Evolutionary conservation across 2,329 filamentous ascomycete genomes (phyloP).

Genomic region (Catunica adiposa): DNA sequence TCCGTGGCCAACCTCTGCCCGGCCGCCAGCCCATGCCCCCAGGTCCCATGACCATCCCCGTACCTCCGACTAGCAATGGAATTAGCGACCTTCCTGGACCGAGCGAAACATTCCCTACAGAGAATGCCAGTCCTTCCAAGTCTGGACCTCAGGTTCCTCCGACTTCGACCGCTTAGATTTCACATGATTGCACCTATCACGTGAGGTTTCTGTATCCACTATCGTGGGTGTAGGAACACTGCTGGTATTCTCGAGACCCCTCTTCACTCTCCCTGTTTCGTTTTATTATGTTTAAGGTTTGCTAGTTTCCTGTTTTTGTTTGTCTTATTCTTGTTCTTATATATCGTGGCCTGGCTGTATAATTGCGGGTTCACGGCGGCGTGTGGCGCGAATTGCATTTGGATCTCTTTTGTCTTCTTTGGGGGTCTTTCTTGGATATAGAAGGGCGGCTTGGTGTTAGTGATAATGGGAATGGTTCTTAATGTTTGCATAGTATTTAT

Average conservation of each 20-base stretch:
- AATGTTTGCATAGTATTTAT: neutral
- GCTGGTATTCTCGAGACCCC: neutral
- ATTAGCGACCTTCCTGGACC: constrained; percentile 11
- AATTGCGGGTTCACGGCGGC: constrained; percentile 5
- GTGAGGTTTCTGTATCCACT: neutral
- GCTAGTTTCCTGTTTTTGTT: constrained; percentile 4
- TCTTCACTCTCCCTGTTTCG: constrained; percentile 5
- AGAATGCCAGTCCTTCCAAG: constrained; percentile 3
- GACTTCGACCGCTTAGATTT: constrained; percentile 6
- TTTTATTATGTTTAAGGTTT: constrained; percentile 1
- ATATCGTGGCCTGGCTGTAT: no score
- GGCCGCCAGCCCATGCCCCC: constrained; percentile 38
- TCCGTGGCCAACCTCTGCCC: constrained; percentile 67
- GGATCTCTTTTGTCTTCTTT: neutral
- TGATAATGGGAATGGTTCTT: neutral
- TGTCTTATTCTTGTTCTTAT: neutral
- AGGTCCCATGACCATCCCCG: constrained; percentile 39
- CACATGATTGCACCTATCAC: neutral
- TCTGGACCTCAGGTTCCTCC: constrained; percentile 10
- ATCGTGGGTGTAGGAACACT: neutral
- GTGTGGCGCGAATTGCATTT: constrained; percentile 4
- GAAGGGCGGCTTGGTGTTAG: neutral
- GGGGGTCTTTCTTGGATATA: neutral
- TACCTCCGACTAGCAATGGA: constrained; percentile 6
- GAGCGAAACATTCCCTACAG: constrained; percentile 12